Evolutionary conservation across 371 early-diverging fungal species (phyloP).

Genomic region (Haplosporangium sp.): DNA sequence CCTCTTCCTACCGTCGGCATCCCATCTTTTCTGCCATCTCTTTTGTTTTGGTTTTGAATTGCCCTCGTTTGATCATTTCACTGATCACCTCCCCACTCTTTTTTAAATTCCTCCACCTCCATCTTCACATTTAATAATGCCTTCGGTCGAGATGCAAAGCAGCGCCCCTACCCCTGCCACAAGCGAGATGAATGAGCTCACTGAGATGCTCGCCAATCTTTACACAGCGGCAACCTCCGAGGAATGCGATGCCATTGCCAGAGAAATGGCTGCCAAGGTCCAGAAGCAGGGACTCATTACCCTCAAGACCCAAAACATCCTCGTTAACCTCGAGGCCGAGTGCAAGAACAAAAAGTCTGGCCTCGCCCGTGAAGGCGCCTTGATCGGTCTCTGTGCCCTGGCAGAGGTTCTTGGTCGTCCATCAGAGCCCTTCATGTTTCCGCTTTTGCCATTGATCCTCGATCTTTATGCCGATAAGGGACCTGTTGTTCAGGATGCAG

Average conservation of each 20-base stretch:
- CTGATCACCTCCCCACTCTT: neutral
- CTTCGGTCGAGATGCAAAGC: slow-evolving; percentile 40
- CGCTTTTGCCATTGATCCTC: slow-evolving; percentile 66
- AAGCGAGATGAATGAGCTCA: slow-evolving; percentile 31
- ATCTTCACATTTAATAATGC: slow-evolving; percentile 20
- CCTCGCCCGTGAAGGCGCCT: slow-evolving; percentile 76
- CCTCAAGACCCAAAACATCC: slow-evolving; percentile 67
- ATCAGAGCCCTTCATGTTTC: slow-evolving; percentile 72
- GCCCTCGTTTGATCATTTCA: too few species aligned
- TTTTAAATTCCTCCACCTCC: neutral
- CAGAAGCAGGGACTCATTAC: slow-evolving; percentile 63
- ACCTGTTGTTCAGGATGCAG: slow-evolving; percentile 77
- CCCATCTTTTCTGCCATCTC: too few species aligned
- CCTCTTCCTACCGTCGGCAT: too few species aligned
- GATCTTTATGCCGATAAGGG: slow-evolving; percentile 82
- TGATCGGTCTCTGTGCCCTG: slow-evolving; percentile 77
- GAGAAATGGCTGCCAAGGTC: slow-evolving; percentile 62
- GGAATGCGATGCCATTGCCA: slow-evolving; percentile 69
- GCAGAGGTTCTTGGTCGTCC: slow-evolving; percentile 64
- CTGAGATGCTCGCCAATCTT: slow-evolving; percentile 62
- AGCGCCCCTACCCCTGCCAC: slow-evolving; percentile 6
- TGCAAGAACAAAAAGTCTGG: slow-evolving; percentile 79
- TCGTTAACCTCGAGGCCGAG: slow-evolving; percentile 65
- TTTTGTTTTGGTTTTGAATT: too few species aligned
- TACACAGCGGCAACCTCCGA: slow-evolving; percentile 69